Conservation (phyloP, 176 grass and related monocot genomes). For the Thinopyrum elongatum region DNA sequence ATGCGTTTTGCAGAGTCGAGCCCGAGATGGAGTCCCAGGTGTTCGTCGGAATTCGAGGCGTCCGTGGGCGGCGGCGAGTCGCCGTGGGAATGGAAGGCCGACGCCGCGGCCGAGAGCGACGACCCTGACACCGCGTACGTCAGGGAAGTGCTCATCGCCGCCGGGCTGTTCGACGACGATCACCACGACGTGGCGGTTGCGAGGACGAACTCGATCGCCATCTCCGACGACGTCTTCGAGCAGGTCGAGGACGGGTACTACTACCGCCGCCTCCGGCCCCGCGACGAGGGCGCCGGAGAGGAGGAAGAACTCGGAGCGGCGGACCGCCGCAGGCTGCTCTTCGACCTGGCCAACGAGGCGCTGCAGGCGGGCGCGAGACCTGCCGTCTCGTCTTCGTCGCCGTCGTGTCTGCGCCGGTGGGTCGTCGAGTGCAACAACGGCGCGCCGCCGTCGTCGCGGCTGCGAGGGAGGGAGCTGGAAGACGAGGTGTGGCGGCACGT, state of each 20-base stretch:
- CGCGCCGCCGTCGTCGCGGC: background rate
- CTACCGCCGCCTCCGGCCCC: slow-evolving; percentile 15
- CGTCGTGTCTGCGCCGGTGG: background rate
- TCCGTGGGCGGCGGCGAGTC: slow-evolving; percentile 26
- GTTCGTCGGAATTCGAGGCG: slow-evolving; percentile 27
- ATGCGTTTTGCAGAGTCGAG: slow-evolving; percentile 19
- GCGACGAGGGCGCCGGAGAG: background rate
- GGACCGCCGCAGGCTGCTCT: slow-evolving; percentile 51
- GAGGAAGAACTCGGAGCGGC: background rate
- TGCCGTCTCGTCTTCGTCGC: background rate
- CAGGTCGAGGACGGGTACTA: slow-evolving; percentile 66
- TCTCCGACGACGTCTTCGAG: slow-evolving; percentile 42
- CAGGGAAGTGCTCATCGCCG: slow-evolving; percentile 46
- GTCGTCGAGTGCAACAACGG: background rate
- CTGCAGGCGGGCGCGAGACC: background rate
- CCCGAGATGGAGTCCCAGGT: slow-evolving; percentile 26
- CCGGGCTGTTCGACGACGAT: slow-evolving; percentile 53
- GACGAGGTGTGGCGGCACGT: background rate
- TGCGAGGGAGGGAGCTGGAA: background rate
- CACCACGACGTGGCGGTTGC: background rate
- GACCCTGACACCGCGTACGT: slow-evolving; percentile 46
- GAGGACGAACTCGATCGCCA: slow-evolving; percentile 22
- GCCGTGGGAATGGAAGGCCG: slow-evolving; percentile 23
- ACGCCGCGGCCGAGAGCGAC: slow-evolving; percentile 13
- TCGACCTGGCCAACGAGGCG: slow-evolving; percentile 72